phyloP scores from a whole-genome alignment of 2,329 filamentous ascomycete species.

The Phialophora chinensis region DNA sequence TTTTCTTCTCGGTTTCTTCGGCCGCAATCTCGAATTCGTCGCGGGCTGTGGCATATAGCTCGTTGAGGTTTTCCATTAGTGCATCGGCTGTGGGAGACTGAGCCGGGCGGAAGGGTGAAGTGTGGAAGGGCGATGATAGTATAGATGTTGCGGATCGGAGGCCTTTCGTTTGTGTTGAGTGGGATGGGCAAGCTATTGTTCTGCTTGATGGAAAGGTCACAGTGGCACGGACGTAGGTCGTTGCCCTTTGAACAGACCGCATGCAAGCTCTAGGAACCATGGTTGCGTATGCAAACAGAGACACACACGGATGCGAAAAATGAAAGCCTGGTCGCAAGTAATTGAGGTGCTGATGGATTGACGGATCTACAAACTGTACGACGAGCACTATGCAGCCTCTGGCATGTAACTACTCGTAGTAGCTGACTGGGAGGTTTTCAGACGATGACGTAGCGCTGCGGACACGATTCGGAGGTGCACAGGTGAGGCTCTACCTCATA shows the following conservation, averaged over 20 bases:
- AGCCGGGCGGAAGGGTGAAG: slow-evolving; percentile 16
- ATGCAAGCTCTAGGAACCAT: slow-evolving; percentile 16
- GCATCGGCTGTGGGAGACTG: slow-evolving; percentile 39
- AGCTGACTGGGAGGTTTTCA: background rate
- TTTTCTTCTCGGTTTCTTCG: slow-evolving; percentile 57
- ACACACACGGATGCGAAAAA: background rate
- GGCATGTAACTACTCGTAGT: background rate
- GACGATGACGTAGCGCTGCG: background rate
- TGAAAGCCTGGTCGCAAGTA: background rate
- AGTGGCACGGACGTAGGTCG: background rate
- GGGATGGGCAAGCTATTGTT: slow-evolving; percentile 4
- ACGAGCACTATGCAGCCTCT: background rate
- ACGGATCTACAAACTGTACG: background rate
- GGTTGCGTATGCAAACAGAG: background rate
- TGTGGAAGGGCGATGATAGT: slow-evolving; percentile 30
- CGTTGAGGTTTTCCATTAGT: slow-evolving; percentile 39
- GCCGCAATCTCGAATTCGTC: slow-evolving; percentile 50
- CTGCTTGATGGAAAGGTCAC: background rate
- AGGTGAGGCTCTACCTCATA: background rate
- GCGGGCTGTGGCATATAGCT: slow-evolving; percentile 41
- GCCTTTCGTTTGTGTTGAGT: background rate
- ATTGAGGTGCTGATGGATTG: slow-evolving; percentile 1
- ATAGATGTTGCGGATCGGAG: background rate
- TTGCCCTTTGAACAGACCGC: slow-evolving; percentile 3
- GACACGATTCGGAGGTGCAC: background rate